Base-by-base conservation (phyloP, 805 yeast species). In the Diddensiella transvaalensis region DNA sequence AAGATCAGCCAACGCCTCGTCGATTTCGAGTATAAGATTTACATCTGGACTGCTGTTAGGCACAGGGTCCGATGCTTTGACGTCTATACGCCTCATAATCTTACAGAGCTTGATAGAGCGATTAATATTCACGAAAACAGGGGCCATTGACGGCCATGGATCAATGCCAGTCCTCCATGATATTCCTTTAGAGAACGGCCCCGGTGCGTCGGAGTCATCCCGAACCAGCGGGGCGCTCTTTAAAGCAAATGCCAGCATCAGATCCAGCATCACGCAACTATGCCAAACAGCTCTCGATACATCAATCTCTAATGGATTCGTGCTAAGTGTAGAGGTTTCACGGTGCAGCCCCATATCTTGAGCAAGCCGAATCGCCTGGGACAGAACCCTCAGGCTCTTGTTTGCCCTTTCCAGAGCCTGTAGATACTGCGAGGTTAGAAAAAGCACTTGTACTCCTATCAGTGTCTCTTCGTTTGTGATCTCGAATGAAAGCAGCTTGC, bases 311-410 rank as follows among this genome's bases (percentile, higher is more conserved):
- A 26, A 26, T 8, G 32, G 32, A 26, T 13, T 13, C 32, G 32
- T 8, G n/a, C n/a, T n/a, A n/a, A n/a, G n/a, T 8, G 32, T 26
- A 13, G 32, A 26, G 6, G 41, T 15, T 11, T n/a, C 22, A 8
- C 21, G 15, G n/a, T 38, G 41, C 41, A 38, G 17, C 6, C 41
- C 41, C 23, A 38, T 8, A 24, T 38, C 41, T 13, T 38, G 22
- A 10, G 41, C 41, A 22, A 38, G 17, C 5, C 41, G 41, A 5
- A 38, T 21, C 10, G 41, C 41, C 23, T 26, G 32, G 32, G 32
- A 26, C 13, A 26, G 32, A 51, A 67, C 65, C 18, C 73, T 62
- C 78, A 77, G 74, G 17, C 77, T 70, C 23, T 49, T 55, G 11
- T 56, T 54, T 48, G 58, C 53, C 37, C 54, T 35, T 8, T 55